Evolutionary conservation across 257 asterid species (phyloP), one percentile per base, ranked within the genome.

Genomic region (Nicotiana tabacum): DNA sequence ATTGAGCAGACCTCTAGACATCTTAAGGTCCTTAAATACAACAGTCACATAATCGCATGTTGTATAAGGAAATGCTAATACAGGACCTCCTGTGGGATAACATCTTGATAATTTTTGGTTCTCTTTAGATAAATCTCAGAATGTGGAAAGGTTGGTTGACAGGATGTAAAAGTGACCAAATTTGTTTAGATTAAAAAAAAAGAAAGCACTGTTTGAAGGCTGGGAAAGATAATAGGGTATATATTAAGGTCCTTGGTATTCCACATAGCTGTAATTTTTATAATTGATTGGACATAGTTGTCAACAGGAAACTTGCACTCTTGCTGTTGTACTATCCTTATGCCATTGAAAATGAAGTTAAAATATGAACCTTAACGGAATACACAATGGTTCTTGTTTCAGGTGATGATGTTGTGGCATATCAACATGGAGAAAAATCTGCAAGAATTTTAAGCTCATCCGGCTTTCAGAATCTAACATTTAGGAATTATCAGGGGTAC

Each of bases 381-480:
- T 27, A 15, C 64, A 74, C 51, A 48, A 15, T 74, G 64, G 62
- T 74, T 74, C 81, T 60, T 87, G 84, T 87, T 90, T 62, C 92
- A 94, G 98, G 91, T 68, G 98, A 94, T 85, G 95, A 94, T 66
- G 95, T 91, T 80, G 97, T 94, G 85, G 92, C 92, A 53, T 89
- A 91, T 84, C 87, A 83, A 72, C 95, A 88, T 29, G 97, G 97
- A 37, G 92, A 94, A 82, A 90, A 88, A 77, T 88, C 98, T 32
- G 95, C 94, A 17, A 84, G 88, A 66, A 12, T 69, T 43, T 74
- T 94, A 56, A 84, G 77, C 78, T 85, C 90, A 15, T 74, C 90
- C 55, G 97, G 98, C 80, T 94, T 91, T 85, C 90, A 84, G 39
- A 90, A 88, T 78, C 90, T 93, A 29, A 84, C 87, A 30, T 93